Conservation (phyloP, 2,329 filamentous ascomycete genomes). For the Xylaria sp. region DNA sequence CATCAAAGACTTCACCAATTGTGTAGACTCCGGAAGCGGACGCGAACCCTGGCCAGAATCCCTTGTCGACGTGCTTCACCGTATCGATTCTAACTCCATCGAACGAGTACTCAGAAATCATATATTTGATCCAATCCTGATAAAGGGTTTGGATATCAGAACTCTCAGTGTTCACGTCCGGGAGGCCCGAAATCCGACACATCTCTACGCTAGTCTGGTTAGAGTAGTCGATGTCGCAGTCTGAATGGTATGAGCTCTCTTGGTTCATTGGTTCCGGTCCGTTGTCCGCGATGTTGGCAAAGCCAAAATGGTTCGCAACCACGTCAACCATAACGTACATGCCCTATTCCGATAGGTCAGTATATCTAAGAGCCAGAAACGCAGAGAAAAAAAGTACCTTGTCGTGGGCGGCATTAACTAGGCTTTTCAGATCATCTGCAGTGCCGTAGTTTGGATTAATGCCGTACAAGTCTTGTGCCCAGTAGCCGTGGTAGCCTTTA, state of each 20-base stretch:
- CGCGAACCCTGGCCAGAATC: conserved; percentile 66
- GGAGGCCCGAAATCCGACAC: conserved; percentile 69
- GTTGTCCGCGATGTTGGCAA: conserved; percentile 60
- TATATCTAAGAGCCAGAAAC: not conserved
- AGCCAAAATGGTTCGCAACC: conserved; percentile 64
- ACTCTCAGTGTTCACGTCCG: conserved; percentile 69
- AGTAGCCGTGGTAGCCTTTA: conserved; percentile 66
- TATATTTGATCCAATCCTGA: conserved; percentile 66
- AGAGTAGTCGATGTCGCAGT: conserved; percentile 67
- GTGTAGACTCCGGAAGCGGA: conserved; percentile 66
- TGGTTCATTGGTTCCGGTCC: conserved; percentile 60
- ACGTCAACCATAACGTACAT: conserved; percentile 60
- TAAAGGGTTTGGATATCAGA: conserved; percentile 60
- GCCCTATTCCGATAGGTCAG: conserved; percentile 17
- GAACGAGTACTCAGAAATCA: conserved; percentile 70
- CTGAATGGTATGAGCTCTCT: conserved; percentile 67
- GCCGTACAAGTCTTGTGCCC: conserved; percentile 60
- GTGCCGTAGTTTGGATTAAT: conserved; percentile 70
- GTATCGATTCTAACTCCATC: conserved; percentile 71
- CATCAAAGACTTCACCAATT: conserved; percentile 69
- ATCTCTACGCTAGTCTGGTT: conserved; percentile 59
- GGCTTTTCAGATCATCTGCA: conserved; percentile 65
- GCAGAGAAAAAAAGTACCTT: conserved; percentile 53
- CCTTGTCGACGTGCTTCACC: conserved; percentile 68
- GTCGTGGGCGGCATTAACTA: conserved; percentile 65